Evolutionary conservation across 2,329 filamentous ascomycete genomes (phyloP), one percentile per base, ranked within the genome.

Genomic region (Claviceps pazoutovae): DNA sequence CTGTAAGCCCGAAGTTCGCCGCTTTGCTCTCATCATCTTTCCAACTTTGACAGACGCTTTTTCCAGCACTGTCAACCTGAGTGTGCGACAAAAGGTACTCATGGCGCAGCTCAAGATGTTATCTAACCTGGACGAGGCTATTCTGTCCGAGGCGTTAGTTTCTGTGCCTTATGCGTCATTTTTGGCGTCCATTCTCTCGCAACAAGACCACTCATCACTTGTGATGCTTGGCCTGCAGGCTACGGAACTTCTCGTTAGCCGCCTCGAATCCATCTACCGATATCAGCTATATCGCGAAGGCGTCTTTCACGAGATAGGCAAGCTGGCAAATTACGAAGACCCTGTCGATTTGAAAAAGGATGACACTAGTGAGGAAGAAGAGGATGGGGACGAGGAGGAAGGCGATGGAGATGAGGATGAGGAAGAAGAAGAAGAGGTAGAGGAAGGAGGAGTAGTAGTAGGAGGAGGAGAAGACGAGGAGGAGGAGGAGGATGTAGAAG

Each of bases 211-310:
- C 59, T 79, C 88, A 1, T 84, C 84, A 2, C 73, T 98, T 5
- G 89, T 97, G 9, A 86, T 89, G 56, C 85, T 84, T 57, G 91
- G 88, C 17, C 73, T 98, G 16, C 88, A 95, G 62, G 91, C 90
- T 39, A 87, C 91, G 0, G 90, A 96, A 65, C 74, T 98, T 5
- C 76, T 98, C 1, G 77, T 96, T 54, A 84, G 83, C 60, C 83
- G 94, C 17, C 73, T 98, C 5, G 88, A 90, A 56, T 76, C 83
- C 21, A 86, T 97, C 34, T 98, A 98, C 63, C 83, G 88, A 26
- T 95, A 96, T 61, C 94, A 98, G 60, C 91, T 98, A 59, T 95
- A 98, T 63, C 86, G 93, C 0, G 94, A 98, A 69, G 93, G 93
- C 38, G 93, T 98, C 44, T 90, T 97, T 59, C 77, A 85, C 1